A percentile compares a stretch with the other conserved stretches of the same genome.
phyloP scores from a whole-genome alignment of 768 basidiomycete genomes.

The Panellus pusillus region DNA sequence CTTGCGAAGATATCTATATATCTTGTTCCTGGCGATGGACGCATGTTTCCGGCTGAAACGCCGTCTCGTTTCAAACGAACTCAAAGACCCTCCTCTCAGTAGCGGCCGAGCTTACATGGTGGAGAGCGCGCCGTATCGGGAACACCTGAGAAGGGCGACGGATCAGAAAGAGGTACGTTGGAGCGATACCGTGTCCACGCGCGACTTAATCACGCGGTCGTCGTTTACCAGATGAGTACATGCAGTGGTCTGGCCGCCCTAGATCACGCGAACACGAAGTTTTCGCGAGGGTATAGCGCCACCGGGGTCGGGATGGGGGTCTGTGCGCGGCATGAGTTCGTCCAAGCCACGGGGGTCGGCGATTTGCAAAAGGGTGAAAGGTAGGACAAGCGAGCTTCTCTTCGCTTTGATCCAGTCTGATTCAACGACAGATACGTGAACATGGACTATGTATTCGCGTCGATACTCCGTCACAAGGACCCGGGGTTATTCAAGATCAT shows the following conservation, averaged over 20 bases:
- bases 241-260: not conserved
- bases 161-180: constrained; percentile 24
- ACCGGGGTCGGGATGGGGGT: not conserved
- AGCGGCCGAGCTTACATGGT: constrained; percentile 28
- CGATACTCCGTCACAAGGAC: no score
- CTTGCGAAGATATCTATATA: constrained; percentile 26
- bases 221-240: constrained; percentile 12
- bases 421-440: no score
- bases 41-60: constrained; percentile 30
- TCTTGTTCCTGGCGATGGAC: constrained; percentile 26
- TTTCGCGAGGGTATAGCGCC: not conserved
- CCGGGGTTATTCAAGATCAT: no score
- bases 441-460: no score
- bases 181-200: not conserved
- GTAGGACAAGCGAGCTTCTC: no score
- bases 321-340: no score
- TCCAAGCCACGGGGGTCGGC: no score
- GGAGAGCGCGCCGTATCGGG: constrained; percentile 21
- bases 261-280: not conserved
- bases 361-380: no score
- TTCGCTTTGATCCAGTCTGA: no score
- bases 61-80: constrained; percentile 14
- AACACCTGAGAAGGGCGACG: constrained; percentile 11
- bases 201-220: not conserved
- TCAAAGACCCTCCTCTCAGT: constrained; percentile 23